These are phyloP conservation scores for Neoboletus brunneissimus DNA, from an alignment of 768 basidiomycete genomes.

Conservation along the genomic window DNA sequence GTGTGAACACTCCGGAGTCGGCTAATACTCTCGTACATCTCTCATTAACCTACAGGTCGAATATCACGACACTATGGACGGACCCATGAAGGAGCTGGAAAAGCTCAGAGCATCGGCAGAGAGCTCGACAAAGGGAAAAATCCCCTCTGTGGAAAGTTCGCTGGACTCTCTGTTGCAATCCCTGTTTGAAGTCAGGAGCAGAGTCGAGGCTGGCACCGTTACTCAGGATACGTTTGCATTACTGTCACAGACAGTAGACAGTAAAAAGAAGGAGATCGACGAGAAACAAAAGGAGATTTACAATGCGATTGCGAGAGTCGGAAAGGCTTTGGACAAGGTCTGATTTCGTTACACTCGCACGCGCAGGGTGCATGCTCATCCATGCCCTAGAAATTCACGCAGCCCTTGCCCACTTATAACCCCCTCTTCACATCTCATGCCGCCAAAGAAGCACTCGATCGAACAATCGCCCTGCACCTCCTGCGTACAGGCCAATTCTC, in stretches of 20 bases:
- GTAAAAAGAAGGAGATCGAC: slow-evolving; percentile 79
- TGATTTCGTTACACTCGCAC: slow-evolving; percentile 12
- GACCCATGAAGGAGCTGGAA: slow-evolving; percentile 70
- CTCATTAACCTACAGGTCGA: neutral
- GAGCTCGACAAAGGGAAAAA: slow-evolving; percentile 47
- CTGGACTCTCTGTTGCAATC: slow-evolving; percentile 62
- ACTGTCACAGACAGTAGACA: slow-evolving; percentile 59
- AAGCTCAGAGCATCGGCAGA: slow-evolving; percentile 68
- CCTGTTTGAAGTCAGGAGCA: slow-evolving; percentile 54
- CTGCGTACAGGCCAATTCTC: slow-evolving; percentile 80
- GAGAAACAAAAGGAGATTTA: slow-evolving; percentile 90
- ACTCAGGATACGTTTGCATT: slow-evolving; percentile 48
- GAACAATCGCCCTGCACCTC: slow-evolving; percentile 72
- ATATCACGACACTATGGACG: slow-evolving; percentile 53
- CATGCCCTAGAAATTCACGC: slow-evolving; percentile 52
- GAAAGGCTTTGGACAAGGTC: slow-evolving; percentile 92
- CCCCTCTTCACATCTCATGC: slow-evolving; percentile 61
- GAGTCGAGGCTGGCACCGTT: slow-evolving; percentile 46
- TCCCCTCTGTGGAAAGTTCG: slow-evolving; percentile 52
- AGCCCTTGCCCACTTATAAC: slow-evolving; percentile 61
- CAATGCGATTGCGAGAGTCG: slow-evolving; percentile 68
- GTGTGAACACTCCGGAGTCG: neutral
- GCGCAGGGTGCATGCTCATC: slow-evolving; percentile 5
- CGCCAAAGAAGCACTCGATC: slow-evolving; percentile 61
- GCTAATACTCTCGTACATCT: neutral